These are phyloP conservation scores for Stachybotrys chartarum DNA, from an alignment of 2,329 filamentous ascomycete species.

Conservation along the genomic window DNA sequence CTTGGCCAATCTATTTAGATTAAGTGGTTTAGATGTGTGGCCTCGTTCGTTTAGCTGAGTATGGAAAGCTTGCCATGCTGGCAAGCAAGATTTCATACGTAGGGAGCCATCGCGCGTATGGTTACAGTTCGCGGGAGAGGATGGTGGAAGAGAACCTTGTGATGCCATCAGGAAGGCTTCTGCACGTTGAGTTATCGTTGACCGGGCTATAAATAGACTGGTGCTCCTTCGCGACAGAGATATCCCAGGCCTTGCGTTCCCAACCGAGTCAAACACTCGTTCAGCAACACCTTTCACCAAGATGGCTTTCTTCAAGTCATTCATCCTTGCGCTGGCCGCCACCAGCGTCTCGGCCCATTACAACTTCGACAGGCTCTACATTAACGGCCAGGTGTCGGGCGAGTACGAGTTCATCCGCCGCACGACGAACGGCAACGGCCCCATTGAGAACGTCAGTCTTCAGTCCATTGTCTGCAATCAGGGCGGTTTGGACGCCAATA, in stretches of 20 bases:
- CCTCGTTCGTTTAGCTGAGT: not conserved
- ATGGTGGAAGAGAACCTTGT: too few species aligned
- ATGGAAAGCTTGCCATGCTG: not conserved
- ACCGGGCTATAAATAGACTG: not conserved
- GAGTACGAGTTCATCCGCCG: conserved; percentile 1
- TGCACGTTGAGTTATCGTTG: not conserved
- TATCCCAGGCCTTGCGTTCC: not conserved
- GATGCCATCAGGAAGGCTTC: too few species aligned
- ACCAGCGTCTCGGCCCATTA: not conserved
- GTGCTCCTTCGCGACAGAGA: not conserved
- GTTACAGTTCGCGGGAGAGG: too few species aligned
- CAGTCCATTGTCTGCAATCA: not conserved
- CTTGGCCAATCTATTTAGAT: not conserved
- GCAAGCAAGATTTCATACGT: not conserved
- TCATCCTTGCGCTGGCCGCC: not conserved
- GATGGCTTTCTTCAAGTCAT: not conserved
- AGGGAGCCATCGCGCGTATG: not conserved
- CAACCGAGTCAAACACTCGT: not conserved
- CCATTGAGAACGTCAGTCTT: not conserved
- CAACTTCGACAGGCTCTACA: not conserved
- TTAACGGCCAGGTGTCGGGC: not conserved
- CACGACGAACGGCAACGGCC: not conserved
- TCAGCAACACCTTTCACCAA: not conserved
- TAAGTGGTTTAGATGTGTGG: not conserved
- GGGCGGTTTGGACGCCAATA: not conserved